phyloP scores from a whole-genome alignment of 2,329 filamentous ascomycete species.

The Phyllosticta citriasiana region DNA sequence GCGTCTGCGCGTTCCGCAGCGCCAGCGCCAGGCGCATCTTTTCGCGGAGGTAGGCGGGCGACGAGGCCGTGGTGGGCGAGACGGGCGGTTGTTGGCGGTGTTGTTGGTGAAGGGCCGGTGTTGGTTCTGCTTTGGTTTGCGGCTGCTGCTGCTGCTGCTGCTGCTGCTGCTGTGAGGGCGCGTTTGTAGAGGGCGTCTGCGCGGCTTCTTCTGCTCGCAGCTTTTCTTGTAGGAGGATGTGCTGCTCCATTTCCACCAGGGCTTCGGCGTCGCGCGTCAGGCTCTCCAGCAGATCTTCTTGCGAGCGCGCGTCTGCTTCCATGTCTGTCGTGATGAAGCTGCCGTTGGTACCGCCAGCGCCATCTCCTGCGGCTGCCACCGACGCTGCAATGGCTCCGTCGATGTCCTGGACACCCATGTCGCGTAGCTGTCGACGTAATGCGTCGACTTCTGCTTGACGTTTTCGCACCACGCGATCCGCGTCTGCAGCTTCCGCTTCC shows the following conservation, averaged over 20 bases:
- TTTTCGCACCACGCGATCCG: slow-evolving; percentile 41
- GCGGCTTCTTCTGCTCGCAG: not conserved
- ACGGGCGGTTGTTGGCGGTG: slow-evolving; percentile 26
- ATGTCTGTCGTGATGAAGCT: slow-evolving; percentile 33
- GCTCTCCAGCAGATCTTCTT: slow-evolving; percentile 27
- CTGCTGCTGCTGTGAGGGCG: slow-evolving; percentile 17
- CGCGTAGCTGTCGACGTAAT: slow-evolving; percentile 48
- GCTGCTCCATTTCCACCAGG: slow-evolving; percentile 36
- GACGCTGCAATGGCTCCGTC: slow-evolving; percentile 36
- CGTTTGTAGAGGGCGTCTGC: not conserved
- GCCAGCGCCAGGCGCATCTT: slow-evolving; percentile 49
- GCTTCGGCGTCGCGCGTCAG: slow-evolving; percentile 31
- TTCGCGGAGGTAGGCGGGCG: slow-evolving; percentile 23
- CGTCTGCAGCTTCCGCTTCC: slow-evolving; percentile 42
- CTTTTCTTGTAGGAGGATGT: slow-evolving; percentile 22
- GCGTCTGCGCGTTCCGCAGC: slow-evolving; percentile 46
- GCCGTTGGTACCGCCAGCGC: slow-evolving; percentile 18
- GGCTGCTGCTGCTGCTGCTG: slow-evolving; percentile 12
- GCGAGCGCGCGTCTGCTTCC: slow-evolving; percentile 27
- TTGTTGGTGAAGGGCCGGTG: slow-evolving; percentile 11
- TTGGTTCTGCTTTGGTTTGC: slow-evolving; percentile 33
- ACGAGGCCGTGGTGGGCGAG: not conserved
- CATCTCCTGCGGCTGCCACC: slow-evolving; percentile 12
- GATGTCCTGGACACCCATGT: slow-evolving; percentile 23
- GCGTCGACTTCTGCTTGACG: slow-evolving; percentile 57